Percentiles rank a stretch among this genome's conserved stretches.
Evolutionary conservation across 108 stramenopile species (phyloP).

Genomic region (Bacterosira constricta): DNA sequence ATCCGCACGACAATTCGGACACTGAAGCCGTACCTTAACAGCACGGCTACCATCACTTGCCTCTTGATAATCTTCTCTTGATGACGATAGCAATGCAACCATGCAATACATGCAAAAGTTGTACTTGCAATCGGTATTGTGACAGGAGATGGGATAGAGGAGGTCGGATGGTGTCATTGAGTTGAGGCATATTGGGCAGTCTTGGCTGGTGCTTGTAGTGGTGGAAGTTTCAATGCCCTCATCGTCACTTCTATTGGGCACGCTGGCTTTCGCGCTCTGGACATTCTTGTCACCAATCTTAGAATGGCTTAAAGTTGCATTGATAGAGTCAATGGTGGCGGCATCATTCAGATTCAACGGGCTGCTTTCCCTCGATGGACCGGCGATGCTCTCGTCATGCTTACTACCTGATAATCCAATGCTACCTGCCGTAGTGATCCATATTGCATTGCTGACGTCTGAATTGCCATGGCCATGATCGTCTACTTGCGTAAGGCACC

Average conservation of each 20-base stretch:
- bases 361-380: neutral
- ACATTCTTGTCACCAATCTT: neutral
- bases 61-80: no score
- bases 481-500: neutral
- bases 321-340: neutral
- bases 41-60: neutral
- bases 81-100: no score
- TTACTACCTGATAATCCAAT: no score
- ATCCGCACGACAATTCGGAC: no score
- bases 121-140: no score
- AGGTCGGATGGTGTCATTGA: no score
- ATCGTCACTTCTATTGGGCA: neutral
- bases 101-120: no score
- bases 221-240: neutral
- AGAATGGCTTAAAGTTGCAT: neutral
- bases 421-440: neutral
- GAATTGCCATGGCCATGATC: neutral
- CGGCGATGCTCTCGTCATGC: neutral
- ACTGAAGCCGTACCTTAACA: no score
- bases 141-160: no score
- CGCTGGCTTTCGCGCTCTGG: neutral
- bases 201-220: no score
- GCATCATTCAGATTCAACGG: no score
- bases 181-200: no score
- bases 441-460: neutral